These are phyloP conservation scores for Plectosphaerella cucumerina DNA, from an alignment of 2,329 filamentous ascomycete genomes.

Conservation along the genomic window DNA sequence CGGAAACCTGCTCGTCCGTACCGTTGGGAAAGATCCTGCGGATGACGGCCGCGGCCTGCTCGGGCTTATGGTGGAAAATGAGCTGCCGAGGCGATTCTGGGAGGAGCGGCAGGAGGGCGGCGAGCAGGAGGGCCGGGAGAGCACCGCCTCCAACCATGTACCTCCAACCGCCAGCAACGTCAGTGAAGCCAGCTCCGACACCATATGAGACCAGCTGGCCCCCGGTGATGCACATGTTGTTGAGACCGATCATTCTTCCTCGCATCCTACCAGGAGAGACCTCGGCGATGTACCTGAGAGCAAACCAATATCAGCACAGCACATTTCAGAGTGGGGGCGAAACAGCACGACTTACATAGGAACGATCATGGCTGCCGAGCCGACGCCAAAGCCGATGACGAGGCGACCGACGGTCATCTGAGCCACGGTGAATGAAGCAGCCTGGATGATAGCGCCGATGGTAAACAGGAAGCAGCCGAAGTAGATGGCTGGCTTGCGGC, in stretches of 20 bases:
- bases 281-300: constrained; percentile 39
- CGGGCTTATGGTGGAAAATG: constrained; percentile 33
- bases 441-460: constrained; percentile 13
- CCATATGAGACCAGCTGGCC: constrained; percentile 37
- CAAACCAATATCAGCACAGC: neutral
- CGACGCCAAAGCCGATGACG: constrained; percentile 45
- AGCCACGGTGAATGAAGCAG: constrained; percentile 10
- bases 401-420: constrained; percentile 21
- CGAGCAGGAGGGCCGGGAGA: constrained; percentile 40
- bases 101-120: constrained; percentile 36
- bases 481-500: constrained; percentile 35
- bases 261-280: constrained; percentile 44
- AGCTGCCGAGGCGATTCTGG: constrained; percentile 45
- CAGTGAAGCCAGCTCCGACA: constrained; percentile 32
- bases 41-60: constrained; percentile 33
- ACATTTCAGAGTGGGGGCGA: neutral
- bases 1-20: constrained; percentile 34
- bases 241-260: constrained; percentile 42
- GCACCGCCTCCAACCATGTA: constrained; percentile 45
- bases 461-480: constrained; percentile 26
- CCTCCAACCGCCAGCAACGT: constrained; percentile 41
- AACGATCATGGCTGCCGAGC: constrained; percentile 41
- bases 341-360: constrained; percentile 16
- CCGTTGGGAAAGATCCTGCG: constrained; percentile 34
- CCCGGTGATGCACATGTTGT: constrained; percentile 40